Base-by-base conservation (phyloP, 805 yeast species). In the Metschnikowia vanudenii region DNA sequence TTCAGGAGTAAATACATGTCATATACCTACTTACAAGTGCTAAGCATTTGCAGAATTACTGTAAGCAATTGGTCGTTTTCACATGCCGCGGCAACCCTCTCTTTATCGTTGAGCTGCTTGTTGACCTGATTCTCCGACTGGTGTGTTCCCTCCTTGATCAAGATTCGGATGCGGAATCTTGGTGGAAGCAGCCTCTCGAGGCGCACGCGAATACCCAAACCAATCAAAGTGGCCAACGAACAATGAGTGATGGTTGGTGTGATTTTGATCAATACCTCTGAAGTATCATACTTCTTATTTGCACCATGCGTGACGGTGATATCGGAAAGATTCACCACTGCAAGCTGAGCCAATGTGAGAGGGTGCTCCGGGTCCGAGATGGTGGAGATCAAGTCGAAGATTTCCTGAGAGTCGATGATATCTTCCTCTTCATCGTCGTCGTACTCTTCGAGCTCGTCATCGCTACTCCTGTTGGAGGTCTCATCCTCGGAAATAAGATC, bases 191-290 rank as follows among this genome's bases (percentile, higher is more conserved):
- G 80, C 58, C 99, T 73, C 52, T 92, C 97, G 37, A 94, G 72
- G 30, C 99, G 74, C 1, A 94, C 98, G 41, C 97, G 74, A 44
- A 94, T 88, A 0, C 99, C 98, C 33, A 94, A 75, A 0, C 99
- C 99, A 47, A 94, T 94, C 40, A 94, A 76, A 0, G 99, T 94
- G 1, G 99, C 99, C 50, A 94, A 73, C 0, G 97, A 89, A 64
- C 99, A 94, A 61, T 94, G 99, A 3, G 98, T 94, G 57, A 94
- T 92, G 0, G 99, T 94, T 1, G 99, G 99, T 0, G 99, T 94
- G 51, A 94, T 94, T 56, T 79, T 80, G 24, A 94, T 88, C 18
- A 80, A 59, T 0, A 94, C 88, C 51, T 84, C 88, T 0, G 94
- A 85, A 58, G 90, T 80, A 31, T 77, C 76, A 12, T 28, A 39